phyloP scores from a whole-genome alignment of 1,284 basidiomycete species.

The Stygiomarasmius scandens region DNA sequence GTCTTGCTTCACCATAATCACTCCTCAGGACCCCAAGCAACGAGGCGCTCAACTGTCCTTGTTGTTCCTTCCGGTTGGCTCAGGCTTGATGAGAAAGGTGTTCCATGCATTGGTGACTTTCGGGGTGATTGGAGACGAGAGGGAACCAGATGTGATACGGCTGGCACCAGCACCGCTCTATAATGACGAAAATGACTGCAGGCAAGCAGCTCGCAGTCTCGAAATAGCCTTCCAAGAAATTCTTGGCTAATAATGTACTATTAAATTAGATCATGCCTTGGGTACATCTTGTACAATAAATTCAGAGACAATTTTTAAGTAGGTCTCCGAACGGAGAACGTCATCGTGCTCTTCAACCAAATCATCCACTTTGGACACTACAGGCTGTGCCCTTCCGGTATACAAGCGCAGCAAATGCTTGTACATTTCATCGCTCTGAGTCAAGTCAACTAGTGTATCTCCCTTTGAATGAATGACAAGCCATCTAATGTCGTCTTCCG shows the following conservation, averaged over 20 bases:
- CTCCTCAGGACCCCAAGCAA: conserved; percentile 65
- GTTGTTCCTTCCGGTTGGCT: conserved; percentile 67
- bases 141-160: conserved; percentile 88
- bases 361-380: conserved; percentile 46
- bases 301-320: conserved; percentile 48
- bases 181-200: conserved; percentile 79
- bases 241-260: conserved; percentile 1
- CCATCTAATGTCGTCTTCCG: conserved; percentile 53
- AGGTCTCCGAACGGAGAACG: conserved; percentile 48
- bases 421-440: conserved; percentile 63
- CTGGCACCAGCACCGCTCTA: conserved; percentile 85
- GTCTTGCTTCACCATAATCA: conserved; percentile 85
- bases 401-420: conserved; percentile 49
- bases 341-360: conserved; percentile 60
- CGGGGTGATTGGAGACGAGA: conserved; percentile 89
- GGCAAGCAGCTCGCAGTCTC: conserved; percentile 64
- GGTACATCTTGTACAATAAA: conserved; percentile 34
- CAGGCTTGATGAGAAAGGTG: conserved; percentile 73
- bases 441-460: conserved; percentile 67
- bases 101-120: conserved; percentile 60
- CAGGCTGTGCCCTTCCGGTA: conserved; percentile 19
- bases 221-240: conserved; percentile 53
- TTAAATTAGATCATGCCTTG: background rate
- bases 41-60: conserved; percentile 89
- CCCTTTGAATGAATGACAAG: conserved; percentile 71